Percentiles rank a stretch among this genome's conserved stretches.
phyloP scores from a whole-genome alignment of 768 basidiomycete species.

The Infundibulicybe gibba region DNA sequence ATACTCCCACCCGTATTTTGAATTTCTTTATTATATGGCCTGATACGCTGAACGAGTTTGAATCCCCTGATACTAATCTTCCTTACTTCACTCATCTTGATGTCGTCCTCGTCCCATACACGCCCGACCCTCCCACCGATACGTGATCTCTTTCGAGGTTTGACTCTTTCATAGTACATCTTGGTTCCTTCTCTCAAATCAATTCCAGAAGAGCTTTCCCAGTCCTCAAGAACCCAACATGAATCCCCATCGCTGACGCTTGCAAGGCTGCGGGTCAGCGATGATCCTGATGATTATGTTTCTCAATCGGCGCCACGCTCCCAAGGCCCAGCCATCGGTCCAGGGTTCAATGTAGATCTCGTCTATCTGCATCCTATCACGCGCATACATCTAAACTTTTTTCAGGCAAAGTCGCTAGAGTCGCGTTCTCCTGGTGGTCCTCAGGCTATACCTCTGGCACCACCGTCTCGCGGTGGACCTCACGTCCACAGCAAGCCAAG shows the following conservation, averaged over 20 bases:
- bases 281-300: constrained; percentile 21
- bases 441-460: too few species aligned
- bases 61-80: too few species aligned
- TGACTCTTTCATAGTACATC: background rate
- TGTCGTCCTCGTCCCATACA: constrained; percentile 11
- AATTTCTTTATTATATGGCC: background rate
- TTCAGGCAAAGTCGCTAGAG: too few species aligned
- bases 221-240: constrained; percentile 5
- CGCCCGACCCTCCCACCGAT: constrained; percentile 71
- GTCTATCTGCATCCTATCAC: too few species aligned
- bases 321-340: too few species aligned
- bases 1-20: constrained; percentile 4
- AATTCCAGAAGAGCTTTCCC: constrained; percentile 6
- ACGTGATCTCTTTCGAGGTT: constrained; percentile 65
- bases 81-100: constrained; percentile 10
- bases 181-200: background rate
- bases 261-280: constrained; percentile 37
- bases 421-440: too few species aligned
- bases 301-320: too few species aligned
- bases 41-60: too few species aligned
- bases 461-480: too few species aligned
- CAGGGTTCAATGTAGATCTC: too few species aligned
- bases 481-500: too few species aligned
- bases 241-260: constrained; percentile 36
- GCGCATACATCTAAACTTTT: too few species aligned